These are phyloP conservation scores for Skeletonema menzelii DNA, from an alignment of 108 stramenopile species.

Conservation along the genomic window DNA sequence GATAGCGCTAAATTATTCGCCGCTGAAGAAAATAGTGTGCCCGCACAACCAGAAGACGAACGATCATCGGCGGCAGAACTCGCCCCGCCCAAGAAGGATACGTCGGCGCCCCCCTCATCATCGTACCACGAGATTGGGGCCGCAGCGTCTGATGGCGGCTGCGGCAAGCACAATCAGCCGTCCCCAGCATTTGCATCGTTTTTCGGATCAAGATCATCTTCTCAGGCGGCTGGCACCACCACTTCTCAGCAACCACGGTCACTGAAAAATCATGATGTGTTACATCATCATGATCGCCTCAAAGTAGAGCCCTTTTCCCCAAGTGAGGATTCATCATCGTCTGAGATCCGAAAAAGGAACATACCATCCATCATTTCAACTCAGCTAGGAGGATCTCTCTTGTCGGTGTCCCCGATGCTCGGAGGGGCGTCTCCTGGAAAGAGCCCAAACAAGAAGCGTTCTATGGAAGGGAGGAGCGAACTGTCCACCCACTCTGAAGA, in stretches of 20 bases:
- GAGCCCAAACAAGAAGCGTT: not conserved
- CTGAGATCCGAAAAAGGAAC: not conserved
- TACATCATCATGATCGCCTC: not conserved
- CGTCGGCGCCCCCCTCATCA: not conserved
- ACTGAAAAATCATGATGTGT: not conserved
- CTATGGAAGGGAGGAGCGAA: not conserved
- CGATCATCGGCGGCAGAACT: not conserved
- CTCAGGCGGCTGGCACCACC: not conserved
- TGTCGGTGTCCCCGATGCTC: not conserved
- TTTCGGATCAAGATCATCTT: not conserved
- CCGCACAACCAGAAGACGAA: not conserved
- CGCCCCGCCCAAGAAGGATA: not conserved
- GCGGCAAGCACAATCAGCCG: not conserved
- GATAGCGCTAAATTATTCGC: not conserved
- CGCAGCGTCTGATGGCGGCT: not conserved
- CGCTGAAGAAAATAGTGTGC: not conserved
- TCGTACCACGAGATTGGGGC: not conserved
- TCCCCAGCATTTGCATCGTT: not conserved
- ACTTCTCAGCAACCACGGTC: not conserved
- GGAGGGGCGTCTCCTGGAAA: not conserved
- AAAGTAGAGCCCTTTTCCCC: not conserved
- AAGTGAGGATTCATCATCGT: not conserved
- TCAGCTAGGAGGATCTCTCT: not conserved
- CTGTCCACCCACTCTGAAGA: not conserved
- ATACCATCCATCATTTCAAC: not conserved